phyloP scores from a whole-genome alignment of 1,284 basidiomycete species.

The Ustilago loliicola region DNA sequence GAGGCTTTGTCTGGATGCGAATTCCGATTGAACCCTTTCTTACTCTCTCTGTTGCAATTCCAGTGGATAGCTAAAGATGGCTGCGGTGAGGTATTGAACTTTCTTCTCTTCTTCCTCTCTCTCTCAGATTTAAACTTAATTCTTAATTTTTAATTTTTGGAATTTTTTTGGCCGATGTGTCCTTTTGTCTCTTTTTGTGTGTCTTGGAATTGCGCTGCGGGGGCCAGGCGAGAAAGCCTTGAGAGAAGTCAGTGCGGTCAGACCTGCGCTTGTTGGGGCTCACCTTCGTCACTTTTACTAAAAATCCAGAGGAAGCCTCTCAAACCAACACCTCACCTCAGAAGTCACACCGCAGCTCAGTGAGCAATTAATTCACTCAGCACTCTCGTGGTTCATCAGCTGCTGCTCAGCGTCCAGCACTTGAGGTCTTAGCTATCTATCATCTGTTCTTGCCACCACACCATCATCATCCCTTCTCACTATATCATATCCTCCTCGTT shows the following conservation, averaged over 20 bases:
- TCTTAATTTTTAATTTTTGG: conserved; percentile 6
- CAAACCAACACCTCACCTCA: conserved; percentile 2
- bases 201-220: conserved; percentile 24
- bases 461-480: conserved; percentile 24
- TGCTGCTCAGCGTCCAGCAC: background rate
- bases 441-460: conserved; percentile 20
- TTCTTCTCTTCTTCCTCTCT: background rate
- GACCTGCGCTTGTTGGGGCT: conserved; percentile 38
- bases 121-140: background rate
- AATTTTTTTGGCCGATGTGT: conserved; percentile 20
- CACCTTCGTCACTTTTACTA: background rate
- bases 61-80: no score
- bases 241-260: conserved; percentile 9
- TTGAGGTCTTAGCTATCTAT: background rate
- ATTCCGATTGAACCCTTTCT: conserved; percentile 8
- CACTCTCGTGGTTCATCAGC: conserved; percentile 4
- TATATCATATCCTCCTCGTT: conserved; percentile 7
- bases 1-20: background rate
- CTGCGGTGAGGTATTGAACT: background rate
- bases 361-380: background rate
- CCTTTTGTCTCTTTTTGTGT: conserved; percentile 6
- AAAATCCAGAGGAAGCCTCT: background rate
- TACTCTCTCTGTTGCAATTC: background rate
- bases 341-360: conserved; percentile 5
- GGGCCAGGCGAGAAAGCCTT: background rate